Percentiles rank a stretch among this genome's conserved stretches.
Conservation (phyloP, 148 eudicot genomes). For the Arctostaphylos glauca region DNA sequence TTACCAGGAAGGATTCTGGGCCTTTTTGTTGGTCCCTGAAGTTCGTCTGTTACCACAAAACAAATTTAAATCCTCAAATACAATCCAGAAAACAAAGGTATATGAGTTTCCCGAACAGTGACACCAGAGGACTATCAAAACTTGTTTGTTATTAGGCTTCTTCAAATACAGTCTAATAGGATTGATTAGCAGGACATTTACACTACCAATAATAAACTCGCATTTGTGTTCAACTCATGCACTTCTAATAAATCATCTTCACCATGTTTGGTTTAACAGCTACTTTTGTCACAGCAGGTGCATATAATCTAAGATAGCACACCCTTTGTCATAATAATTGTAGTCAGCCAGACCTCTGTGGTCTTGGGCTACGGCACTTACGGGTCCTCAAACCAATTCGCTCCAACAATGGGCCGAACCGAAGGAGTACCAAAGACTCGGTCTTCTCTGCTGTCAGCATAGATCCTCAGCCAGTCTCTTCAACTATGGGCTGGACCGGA, state of each 20-base stretch:
- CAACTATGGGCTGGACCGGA: too few species aligned
- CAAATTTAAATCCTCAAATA: not conserved
- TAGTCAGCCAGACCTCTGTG: too few species aligned
- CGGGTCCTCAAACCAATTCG: too few species aligned
- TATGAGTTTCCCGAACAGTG: not conserved
- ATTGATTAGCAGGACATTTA: not conserved
- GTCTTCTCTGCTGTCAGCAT: too few species aligned
- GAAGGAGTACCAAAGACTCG: too few species aligned
- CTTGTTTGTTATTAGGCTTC: not conserved
- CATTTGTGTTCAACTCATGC: not conserved
- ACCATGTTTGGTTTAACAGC: not conserved
- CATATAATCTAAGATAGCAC: not conserved
- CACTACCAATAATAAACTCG: not conserved
- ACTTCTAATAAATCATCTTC: not conserved
- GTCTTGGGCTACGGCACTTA: too few species aligned
- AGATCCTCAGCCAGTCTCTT: too few species aligned
- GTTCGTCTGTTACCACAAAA: conserved; percentile 46
- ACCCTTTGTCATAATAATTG: not conserved
- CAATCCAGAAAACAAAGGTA: not conserved
- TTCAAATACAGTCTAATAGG: not conserved
- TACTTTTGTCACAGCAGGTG: not conserved
- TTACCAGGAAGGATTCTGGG: conserved; percentile 71
- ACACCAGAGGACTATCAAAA: not conserved
- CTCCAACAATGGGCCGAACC: too few species aligned
- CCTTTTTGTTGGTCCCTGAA: conserved; percentile 63